Evolutionary conservation across 305 asterid species (phyloP).

Genomic region (Ajuga reptans): DNA sequence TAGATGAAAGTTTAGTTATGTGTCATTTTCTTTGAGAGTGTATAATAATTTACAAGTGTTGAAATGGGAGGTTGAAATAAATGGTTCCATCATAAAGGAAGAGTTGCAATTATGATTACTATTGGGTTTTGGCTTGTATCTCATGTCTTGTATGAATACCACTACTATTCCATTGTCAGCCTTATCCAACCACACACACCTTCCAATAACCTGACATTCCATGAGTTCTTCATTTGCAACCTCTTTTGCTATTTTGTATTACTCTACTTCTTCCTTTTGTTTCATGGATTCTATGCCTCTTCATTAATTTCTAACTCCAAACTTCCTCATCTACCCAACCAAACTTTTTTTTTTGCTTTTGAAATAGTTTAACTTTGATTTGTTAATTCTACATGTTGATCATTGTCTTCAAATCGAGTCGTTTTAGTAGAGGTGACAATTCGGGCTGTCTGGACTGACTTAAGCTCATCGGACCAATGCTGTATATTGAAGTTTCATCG

Average conservation of each 20-base stretch:
- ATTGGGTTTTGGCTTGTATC: slow-evolving; percentile 36
- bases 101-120: slow-evolving; percentile 7
- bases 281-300: neutral
- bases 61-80: slow-evolving; percentile 23
- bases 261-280: neutral
- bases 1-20: no score
- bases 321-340: neutral
- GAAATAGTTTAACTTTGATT: neutral
- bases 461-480: no score
- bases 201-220: slow-evolving; percentile 36
- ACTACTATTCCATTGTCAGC: slow-evolving; percentile 35
- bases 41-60: slow-evolving; percentile 7
- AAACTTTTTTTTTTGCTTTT: no score
- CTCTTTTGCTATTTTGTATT: neutral
- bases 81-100: slow-evolving; percentile 21
- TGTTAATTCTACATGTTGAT: neutral
- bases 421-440: no score
- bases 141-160: slow-evolving; percentile 34
- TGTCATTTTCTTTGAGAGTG: slow-evolving; percentile 26
- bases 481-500: no score
- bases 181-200: slow-evolving; percentile 40
- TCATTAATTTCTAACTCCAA: neutral
- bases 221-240: slow-evolving; percentile 25
- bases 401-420: no score
- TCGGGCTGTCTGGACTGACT: no score